Evolutionary conservation across 176 grass and related monocot species (phyloP).

Genomic region (Zea luxurians): DNA sequence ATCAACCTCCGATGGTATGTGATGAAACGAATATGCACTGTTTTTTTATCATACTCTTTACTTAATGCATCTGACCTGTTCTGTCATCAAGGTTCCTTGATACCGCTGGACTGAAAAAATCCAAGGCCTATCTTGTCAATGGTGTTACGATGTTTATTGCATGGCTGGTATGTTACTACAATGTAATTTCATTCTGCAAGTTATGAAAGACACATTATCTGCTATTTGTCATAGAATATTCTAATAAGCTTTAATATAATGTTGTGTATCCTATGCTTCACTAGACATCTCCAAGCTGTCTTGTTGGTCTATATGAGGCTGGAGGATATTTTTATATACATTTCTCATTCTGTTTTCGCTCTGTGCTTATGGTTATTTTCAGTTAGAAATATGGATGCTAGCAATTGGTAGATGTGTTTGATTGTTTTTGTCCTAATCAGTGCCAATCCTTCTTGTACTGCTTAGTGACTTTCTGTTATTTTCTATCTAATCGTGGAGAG

Average conservation of each 20-base stretch:
- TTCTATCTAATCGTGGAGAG: constrained; percentile 17
- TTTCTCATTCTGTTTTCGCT: background rate
- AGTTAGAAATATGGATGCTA: background rate
- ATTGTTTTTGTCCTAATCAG: background rate
- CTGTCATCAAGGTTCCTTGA: constrained; percentile 89
- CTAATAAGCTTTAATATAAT: constrained; percentile 4
- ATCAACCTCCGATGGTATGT: constrained; percentile 97
- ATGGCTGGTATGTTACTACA: constrained; percentile 74
- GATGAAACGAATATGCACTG: constrained; percentile 18
- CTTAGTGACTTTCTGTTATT: constrained; percentile 7
- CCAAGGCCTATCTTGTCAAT: constrained; percentile 87
- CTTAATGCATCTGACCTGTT: constrained; percentile 35
- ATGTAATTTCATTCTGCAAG: constrained; percentile 18
- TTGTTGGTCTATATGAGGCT: background rate
- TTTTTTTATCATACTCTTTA: constrained; percentile 1
- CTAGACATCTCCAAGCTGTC: background rate
- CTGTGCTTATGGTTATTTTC: background rate
- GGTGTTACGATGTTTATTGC: constrained; percentile 80
- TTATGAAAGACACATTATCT: background rate
- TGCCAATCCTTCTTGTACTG: background rate
- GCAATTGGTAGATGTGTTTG: background rate
- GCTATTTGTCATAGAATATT: constrained; percentile 11
- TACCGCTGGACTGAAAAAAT: constrained; percentile 90
- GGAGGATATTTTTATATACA: background rate
- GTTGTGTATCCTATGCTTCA: background rate